A percentile compares a stretch with the other conserved stretches of the same genome.
Evolutionary conservation across 805 yeast genomes (phyloP).

Genomic region (Lipomyces lipofer): DNA sequence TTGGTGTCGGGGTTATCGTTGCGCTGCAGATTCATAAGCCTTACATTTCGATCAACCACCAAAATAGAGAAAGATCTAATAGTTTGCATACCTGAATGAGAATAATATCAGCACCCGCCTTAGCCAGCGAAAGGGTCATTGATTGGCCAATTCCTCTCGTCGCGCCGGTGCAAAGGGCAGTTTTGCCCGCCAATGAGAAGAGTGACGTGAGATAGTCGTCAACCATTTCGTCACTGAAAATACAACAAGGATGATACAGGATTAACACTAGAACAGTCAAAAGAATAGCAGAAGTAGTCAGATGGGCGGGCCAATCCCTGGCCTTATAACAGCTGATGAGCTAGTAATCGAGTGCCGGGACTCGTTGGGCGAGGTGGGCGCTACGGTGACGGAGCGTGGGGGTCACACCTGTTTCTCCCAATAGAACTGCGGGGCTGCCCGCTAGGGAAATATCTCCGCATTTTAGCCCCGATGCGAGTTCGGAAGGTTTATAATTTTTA

Average conservation of each 20-base stretch:
- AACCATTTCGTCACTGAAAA: not conserved
- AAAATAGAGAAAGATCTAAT: not conserved
- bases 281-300: no score
- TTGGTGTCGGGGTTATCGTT: slow-evolving; percentile 33
- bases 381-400: no score
- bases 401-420: no score
- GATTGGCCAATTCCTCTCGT: slow-evolving; percentile 60
- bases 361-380: no score
- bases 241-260: not conserved
- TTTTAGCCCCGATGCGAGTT: no score
- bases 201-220: slow-evolving; percentile 9
- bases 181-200: slow-evolving; percentile 47
- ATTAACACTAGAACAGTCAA: no score
- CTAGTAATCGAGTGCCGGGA: no score
- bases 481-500: no score
- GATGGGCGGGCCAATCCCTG: no score
- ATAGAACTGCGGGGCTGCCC: no score
- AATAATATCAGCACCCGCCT: slow-evolving; percentile 49
- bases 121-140: slow-evolving; percentile 54
- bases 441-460: no score
- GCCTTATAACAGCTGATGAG: no score
- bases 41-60: not conserved
- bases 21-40: slow-evolving; percentile 10
- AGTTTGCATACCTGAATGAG: slow-evolving; percentile 40
- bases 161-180: slow-evolving; percentile 54